Base-by-base conservation (phyloP, 768 basidiomycete genomes). In the Leccinellum rugosiceps region DNA sequence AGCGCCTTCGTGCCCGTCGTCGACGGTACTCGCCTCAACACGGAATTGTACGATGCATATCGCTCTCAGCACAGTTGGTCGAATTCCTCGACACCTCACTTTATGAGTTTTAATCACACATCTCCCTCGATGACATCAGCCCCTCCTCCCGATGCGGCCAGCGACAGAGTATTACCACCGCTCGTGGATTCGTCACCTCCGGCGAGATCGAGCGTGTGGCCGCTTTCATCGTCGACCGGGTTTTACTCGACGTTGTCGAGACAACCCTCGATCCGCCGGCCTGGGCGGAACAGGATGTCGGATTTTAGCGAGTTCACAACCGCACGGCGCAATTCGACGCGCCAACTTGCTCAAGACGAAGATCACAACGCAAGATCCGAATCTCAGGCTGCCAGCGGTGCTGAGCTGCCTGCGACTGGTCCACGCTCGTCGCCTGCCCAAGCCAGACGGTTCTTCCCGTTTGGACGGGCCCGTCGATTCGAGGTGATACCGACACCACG, bases 251-350 rank as follows among this genome's bases (percentile, higher is more conserved):
- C 70, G 6, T 71, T 87, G 17, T 73, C 77, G 17, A 83, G 88
- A 32, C 84, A 86, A 58, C 71, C 82, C 0, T 83, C 85, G 21
- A 75, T 87, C 48, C 86, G 87, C 26, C 86, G 86, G 23, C 77
- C 83, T 2, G 64, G 74, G 31, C 77, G 79, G 5, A 78, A 79
- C 28, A 75, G 87, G 32, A 76, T 82, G 14, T 77, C 82, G 14
- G 88, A 90, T 60, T 90, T 91, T 68, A 84, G 79, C 65, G 88
- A 90, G 26, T 90, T 87, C 60, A 86, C 88, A 0, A 70, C 81
- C 23, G 83, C 83, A 13, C 83, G 88, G 30, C 81, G 89, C 52
- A 81, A 81, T 17, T 73, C 75, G 5, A 81, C 69, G 0, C 72
- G 78, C 3, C 72, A 71, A 44, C 56, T 68, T 35, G 53, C 65